Base-by-base conservation (phyloP, 2,329 filamentous ascomycete species). In the Trichoderma simmonsii region DNA sequence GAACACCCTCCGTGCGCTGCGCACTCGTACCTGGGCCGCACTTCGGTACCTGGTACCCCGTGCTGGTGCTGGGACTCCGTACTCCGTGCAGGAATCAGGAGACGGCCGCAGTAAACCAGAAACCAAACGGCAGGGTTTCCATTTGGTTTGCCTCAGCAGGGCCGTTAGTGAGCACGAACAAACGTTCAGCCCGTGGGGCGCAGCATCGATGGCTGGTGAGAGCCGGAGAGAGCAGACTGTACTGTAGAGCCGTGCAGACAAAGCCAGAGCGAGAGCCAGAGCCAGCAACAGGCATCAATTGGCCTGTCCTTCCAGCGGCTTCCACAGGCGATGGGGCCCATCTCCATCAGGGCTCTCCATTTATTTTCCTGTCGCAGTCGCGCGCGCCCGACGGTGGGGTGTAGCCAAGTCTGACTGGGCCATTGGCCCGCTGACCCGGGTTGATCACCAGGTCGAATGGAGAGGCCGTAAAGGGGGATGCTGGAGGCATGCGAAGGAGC, bases 371-470 rank as follows among this genome's bases (percentile, higher is more conserved):
- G 34, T 60, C 21, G n/a, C 57, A 56, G 36, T 69, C 66, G 39
- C 51, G 32, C 71, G 32, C 64, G 66, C 66, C 43, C 60, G 60
- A 43, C 56, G 57, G 57, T 60, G 66, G 63, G 66, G 56, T 54
- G 66, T 62, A 62, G 66, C 66, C 66, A 70, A 54, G 66, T 70
- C 66, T 70, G 66, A 70, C 66, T 65, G 71, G 68, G 51, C 69
- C 60, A 75, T 74, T 74, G 74, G 73, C 72, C 67, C 73, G 71
- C 67, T 65, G 72, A 67, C 73, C 65, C 63, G 69, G 66, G 72
- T 70, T 75, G 74, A 76, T 76, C 73, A 75, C 75, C 73, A 76
- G 75, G 75, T 75, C 72, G 71, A 67, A 64, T 70, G 71, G 71
- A 43, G 66, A 69, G 72, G 51, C 48, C 28, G 61, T 66, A 62